These are phyloP conservation scores for Kluyveromyces dobzhanskii DNA, from an alignment of 805 yeast genomes.

Conservation along the genomic window DNA sequence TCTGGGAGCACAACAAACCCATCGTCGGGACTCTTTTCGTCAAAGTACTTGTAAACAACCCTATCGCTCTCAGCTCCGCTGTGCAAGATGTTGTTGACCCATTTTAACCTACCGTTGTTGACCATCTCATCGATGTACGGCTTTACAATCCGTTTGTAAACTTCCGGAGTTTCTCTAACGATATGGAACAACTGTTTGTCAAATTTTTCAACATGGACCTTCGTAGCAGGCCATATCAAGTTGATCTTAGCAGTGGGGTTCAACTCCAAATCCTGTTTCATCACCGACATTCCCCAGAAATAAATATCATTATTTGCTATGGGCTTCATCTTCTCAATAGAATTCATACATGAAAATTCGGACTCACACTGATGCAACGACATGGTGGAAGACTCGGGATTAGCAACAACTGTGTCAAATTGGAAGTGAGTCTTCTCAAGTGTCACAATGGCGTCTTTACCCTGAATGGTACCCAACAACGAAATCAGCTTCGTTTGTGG, in stretches of 20 bases:
- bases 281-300: conserved; percentile 61
- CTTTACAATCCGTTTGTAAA: conserved; percentile 49
- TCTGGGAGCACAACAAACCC: conserved; percentile 84
- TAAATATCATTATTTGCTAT: conserved; percentile 77
- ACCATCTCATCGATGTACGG: conserved; percentile 71
- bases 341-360: conserved; percentile 24
- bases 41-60: conserved; percentile 54
- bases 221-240: conserved; percentile 83
- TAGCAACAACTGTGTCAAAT: conserved; percentile 21
- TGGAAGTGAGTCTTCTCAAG: conserved; percentile 67
- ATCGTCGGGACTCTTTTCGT: conserved; percentile 34
- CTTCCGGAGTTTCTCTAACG: conserved; percentile 73
- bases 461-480: conserved; percentile 58
- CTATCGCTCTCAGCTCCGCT: conserved; percentile 81
- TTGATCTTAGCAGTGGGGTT: conserved; percentile 63
- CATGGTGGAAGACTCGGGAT: conserved; percentile 11
- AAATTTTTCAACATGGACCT: conserved; percentile 72
- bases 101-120: conserved; percentile 66
- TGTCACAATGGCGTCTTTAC: conserved; percentile 55
- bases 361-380: conserved; percentile 19
- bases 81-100: conserved; percentile 82
- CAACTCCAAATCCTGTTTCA: conserved; percentile 38
- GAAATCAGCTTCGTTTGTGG: conserved; percentile 61
- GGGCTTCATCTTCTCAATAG: conserved; percentile 22
- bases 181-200: conserved; percentile 50